Evolutionary conservation across 495 filamentous ascomycete genomes (phyloP).

Genomic region (Penicillium dipodomyicola): DNA sequence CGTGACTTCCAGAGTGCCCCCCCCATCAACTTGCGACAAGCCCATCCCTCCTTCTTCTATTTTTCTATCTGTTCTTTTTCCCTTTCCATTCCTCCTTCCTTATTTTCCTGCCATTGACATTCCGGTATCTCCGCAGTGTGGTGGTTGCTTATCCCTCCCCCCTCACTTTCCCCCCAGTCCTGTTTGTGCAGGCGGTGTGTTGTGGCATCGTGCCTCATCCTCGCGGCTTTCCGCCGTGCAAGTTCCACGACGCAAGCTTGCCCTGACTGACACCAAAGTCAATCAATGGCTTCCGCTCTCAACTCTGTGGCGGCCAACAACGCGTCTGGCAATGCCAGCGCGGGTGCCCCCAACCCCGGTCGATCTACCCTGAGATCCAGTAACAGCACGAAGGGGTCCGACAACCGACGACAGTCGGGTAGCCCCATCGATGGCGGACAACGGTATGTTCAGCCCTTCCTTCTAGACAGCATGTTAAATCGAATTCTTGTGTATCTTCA

Average conservation of each 20-base stretch:
- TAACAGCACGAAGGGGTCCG: constrained; percentile 50
- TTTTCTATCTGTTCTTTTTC: constrained; percentile 11
- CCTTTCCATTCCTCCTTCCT: constrained; percentile 1
- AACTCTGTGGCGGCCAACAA: constrained; percentile 48
- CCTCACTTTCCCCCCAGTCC: constrained; percentile 16
- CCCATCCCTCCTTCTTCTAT: neutral
- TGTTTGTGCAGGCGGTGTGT: constrained; percentile 45
- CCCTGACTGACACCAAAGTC: constrained; percentile 34
- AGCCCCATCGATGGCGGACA: constrained; percentile 55
- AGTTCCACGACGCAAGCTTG: constrained; percentile 43
- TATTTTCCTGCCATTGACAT: constrained; percentile 4
- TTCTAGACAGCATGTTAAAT: neutral
- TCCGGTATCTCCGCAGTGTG: constrained; percentile 7
- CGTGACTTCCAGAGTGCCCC: constrained; percentile 7
- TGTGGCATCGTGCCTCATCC: constrained; percentile 35
- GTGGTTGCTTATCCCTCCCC: constrained; percentile 8
- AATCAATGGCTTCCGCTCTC: constrained; percentile 52
- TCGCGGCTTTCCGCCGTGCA: constrained; percentile 41
- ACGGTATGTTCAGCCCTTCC: constrained; percentile 44
- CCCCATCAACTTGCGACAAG: constrained; percentile 7
- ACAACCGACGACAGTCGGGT: constrained; percentile 56
- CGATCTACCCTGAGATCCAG: constrained; percentile 51
- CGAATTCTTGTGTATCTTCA: constrained; percentile 11
- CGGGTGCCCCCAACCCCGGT: constrained; percentile 36
- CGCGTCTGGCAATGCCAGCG: constrained; percentile 44